Conservation (phyloP, 1,284 basidiomycete genomes). For the Sparassis latifolia region DNA sequence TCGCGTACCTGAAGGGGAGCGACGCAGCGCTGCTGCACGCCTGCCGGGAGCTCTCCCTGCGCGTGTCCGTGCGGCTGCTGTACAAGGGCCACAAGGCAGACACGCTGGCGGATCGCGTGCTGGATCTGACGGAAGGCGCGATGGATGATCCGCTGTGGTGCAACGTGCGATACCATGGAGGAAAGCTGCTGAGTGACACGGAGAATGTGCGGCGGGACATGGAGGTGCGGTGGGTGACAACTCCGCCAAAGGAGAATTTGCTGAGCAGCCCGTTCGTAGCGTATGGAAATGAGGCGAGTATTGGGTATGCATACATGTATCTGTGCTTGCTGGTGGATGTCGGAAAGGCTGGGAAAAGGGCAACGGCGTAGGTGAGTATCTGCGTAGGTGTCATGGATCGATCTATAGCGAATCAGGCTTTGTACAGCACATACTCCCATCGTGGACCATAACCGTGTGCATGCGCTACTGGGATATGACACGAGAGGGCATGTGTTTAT, state of each 20-base stretch:
- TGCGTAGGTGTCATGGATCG: no score
- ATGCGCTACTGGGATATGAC: no score
- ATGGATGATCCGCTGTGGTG: neutral
- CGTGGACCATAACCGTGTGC: no score
- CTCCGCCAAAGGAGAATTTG: neutral
- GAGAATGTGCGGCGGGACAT: neutral
- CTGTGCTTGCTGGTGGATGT: neutral
- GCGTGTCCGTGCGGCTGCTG: neutral
- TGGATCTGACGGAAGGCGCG: neutral
- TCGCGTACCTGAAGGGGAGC: neutral
- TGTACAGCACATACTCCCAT: no score
- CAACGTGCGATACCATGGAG: neutral
- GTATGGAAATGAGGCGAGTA: neutral
- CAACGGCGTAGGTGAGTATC: neutral
- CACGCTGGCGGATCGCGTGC: neutral
- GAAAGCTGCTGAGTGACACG: neutral
- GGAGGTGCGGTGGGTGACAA: slow-evolving; percentile 13
- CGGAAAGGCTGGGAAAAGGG: neutral
- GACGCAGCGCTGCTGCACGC: slow-evolving; percentile 1
- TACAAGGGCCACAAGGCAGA: neutral
- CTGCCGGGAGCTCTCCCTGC: neutral
- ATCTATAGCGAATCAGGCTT: no score
- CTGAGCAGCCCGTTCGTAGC: slow-evolving; percentile 1
- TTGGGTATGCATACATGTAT: neutral
- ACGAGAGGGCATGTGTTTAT: no score